phyloP scores from a whole-genome alignment of 2,329 filamentous ascomycete species.

The Colletotrichum lentis region DNA sequence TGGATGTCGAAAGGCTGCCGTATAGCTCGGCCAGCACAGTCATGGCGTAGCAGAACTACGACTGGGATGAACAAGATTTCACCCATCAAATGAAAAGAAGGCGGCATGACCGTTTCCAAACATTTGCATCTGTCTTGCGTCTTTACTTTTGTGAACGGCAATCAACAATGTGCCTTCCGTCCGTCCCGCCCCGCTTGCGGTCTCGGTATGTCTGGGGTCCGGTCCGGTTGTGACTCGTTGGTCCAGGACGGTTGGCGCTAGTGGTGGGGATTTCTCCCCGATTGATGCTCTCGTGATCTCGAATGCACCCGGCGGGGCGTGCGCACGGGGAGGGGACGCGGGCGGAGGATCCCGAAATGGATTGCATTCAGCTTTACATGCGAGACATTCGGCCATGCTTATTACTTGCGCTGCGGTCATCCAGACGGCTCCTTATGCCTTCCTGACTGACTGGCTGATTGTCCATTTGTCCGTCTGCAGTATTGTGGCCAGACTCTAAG shows the following conservation, averaged over 20 bases:
- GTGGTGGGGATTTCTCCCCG: not conserved
- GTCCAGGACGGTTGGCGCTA: slow-evolving; percentile 31
- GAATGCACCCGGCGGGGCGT: slow-evolving; percentile 25
- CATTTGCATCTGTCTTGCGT: not conserved
- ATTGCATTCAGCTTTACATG: slow-evolving; percentile 36
- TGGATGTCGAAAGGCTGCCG: slow-evolving; percentile 2
- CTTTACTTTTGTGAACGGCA: slow-evolving; percentile 23
- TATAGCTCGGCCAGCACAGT: slow-evolving; percentile 15
- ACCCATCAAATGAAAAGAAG: slow-evolving; percentile 16
- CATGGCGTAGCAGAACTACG: slow-evolving; percentile 26
- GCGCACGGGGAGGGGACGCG: not conserved
- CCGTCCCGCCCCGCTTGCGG: slow-evolving; percentile 16
- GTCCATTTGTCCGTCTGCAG: not conserved
- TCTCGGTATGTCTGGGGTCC: not conserved
- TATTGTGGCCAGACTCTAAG: not conserved
- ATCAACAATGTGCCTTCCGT: not conserved
- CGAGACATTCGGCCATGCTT: slow-evolving; percentile 31
- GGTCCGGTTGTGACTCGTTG: not conserved
- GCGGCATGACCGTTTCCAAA: slow-evolving; percentile 23
- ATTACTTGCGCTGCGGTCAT: not conserved
- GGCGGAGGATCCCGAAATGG: not conserved
- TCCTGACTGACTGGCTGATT: not conserved
- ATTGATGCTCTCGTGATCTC: slow-evolving; percentile 28
- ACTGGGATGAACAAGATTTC: not conserved
- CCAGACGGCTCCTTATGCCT: not conserved